A percentile compares a stretch with the other conserved stretches of the same genome.
phyloP scores from a whole-genome alignment of 2,329 filamentous ascomycete species.

The Aspergillus udagawae region DNA sequence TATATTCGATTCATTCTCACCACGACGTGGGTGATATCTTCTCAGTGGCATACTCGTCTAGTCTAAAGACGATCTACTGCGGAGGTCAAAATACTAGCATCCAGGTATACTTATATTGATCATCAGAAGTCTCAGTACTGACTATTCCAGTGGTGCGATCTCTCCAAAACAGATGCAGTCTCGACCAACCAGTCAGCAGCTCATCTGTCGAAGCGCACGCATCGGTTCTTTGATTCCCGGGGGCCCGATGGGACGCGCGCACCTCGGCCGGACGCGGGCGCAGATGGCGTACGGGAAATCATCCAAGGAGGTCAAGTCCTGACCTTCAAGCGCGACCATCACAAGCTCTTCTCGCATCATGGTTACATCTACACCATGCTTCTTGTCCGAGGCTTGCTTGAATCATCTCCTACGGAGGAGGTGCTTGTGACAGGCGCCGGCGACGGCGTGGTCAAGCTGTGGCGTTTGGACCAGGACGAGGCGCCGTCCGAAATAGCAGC shows the following conservation, averaged over 20 bases:
- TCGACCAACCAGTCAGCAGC: slow-evolving; percentile 60
- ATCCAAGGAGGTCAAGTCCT: slow-evolving; percentile 62
- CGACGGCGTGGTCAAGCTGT: slow-evolving; percentile 92
- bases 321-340: slow-evolving; percentile 76
- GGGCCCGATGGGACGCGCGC: slow-evolving; percentile 79
- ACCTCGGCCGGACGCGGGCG: slow-evolving; percentile 63
- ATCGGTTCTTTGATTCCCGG: slow-evolving; percentile 88
- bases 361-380: slow-evolving; percentile 98
- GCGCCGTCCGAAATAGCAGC: slow-evolving; percentile 66
- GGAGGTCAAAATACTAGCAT: slow-evolving; percentile 93
- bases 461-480: slow-evolving; percentile 62
- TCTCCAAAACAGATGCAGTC: slow-evolving; percentile 61
- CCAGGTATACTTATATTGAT: slow-evolving; percentile 49
- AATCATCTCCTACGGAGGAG: slow-evolving; percentile 64
- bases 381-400: slow-evolving; percentile 68
- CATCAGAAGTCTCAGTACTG: not conserved
- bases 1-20: slow-evolving; percentile 87
- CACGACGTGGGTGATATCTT: slow-evolving; percentile 97
- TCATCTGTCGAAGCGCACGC: slow-evolving; percentile 72
- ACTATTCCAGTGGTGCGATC: slow-evolving; percentile 64
- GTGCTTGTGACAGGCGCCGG: slow-evolving; percentile 87
- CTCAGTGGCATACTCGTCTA: slow-evolving; percentile 81
- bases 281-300: slow-evolving; percentile 45
- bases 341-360: slow-evolving; percentile 85
- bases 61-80: slow-evolving; percentile 78